A percentile compares a stretch with the other conserved stretches of the same genome.
phyloP scores from a whole-genome alignment of 192 early-diverging fungal genomes.

The Entomortierella chlamydospora region DNA sequence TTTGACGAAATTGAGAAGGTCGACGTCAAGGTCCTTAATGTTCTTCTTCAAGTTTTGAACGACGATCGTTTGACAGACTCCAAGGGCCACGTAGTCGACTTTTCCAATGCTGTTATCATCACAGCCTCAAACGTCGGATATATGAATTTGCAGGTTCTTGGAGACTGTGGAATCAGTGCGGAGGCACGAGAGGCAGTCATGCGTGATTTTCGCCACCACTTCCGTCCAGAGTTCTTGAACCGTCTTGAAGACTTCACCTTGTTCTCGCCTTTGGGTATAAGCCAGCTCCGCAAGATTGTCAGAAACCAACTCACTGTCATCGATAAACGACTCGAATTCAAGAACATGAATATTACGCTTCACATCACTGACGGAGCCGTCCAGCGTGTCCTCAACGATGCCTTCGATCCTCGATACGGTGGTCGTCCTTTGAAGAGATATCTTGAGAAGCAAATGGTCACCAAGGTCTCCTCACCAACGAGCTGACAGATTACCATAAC shows the following conservation, averaged over 20 bases:
- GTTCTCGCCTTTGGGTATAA: slow-evolving; percentile 78
- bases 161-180: slow-evolving; percentile 51
- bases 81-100: slow-evolving; percentile 92
- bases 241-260: slow-evolving; percentile 94
- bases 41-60: slow-evolving; percentile 88
- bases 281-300: slow-evolving; percentile 78
- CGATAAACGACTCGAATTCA: slow-evolving; percentile 73
- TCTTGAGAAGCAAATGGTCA: slow-evolving; percentile 87
- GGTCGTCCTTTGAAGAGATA: slow-evolving; percentile 92
- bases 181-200: slow-evolving; percentile 72
- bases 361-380: slow-evolving; percentile 78
- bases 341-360: slow-evolving; percentile 80
- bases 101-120: slow-evolving; percentile 95
- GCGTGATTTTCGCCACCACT: slow-evolving; percentile 78
- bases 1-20: slow-evolving; percentile 99
- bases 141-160: slow-evolving; percentile 35
- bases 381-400: slow-evolving; percentile 75
- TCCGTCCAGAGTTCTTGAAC: slow-evolving; percentile 97
- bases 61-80: slow-evolving; percentile 94
- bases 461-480: slow-evolving; percentile 79
- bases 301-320: slow-evolving; percentile 71
- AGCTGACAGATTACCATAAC: slow-evolving; percentile 66
- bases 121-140: slow-evolving; percentile 93
- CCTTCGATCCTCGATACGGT: slow-evolving; percentile 96
- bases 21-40: slow-evolving; percentile 83